These are phyloP conservation scores for Beauveria brongniartii DNA, from an alignment of 2,329 filamentous ascomycete species.

Conservation along the genomic window DNA sequence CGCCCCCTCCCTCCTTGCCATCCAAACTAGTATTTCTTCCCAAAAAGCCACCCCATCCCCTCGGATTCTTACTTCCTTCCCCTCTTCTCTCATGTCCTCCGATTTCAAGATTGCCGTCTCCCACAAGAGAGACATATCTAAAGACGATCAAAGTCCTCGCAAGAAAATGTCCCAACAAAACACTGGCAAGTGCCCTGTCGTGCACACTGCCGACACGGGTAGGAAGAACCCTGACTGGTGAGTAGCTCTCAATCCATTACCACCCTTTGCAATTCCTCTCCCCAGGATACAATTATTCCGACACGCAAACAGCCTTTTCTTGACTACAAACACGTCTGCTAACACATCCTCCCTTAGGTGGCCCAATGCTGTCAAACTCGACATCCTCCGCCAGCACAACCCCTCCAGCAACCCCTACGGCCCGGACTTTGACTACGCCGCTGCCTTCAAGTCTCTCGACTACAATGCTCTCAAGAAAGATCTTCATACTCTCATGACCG, in stretches of 20 bases:
- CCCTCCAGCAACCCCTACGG: conserved; percentile 54
- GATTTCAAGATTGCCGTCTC: conserved; percentile 13
- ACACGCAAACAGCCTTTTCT: neutral
- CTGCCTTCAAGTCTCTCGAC: conserved; percentile 61
- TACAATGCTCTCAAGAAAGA: conserved; percentile 69
- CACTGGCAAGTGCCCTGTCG: conserved; percentile 8
- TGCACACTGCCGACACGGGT: conserved; percentile 7
- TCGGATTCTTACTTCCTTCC: neutral
- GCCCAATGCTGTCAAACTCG: conserved; percentile 56
- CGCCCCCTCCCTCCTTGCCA: neutral
- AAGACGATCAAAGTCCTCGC: conserved; percentile 19
- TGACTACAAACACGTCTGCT: neutral
- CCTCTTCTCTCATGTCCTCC: conserved; percentile 4
- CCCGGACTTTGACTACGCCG: conserved; percentile 62
- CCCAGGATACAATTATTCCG: too few species aligned
- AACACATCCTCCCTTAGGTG: neutral
- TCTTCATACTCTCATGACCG: conserved; percentile 61
- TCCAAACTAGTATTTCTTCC: conserved; percentile 6
- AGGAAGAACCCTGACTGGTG: conserved; percentile 10
- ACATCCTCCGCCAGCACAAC: conserved; percentile 67
- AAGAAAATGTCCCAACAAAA: conserved; percentile 13
- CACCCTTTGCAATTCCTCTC: neutral
- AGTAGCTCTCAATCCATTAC: neutral
- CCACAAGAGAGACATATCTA: conserved; percentile 13
- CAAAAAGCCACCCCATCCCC: conserved; percentile 7